Percentiles rank a stretch among this genome's conserved stretches.
phyloP scores from a whole-genome alignment of 352 stramenopile species.

The Halophytophthora batemanensis region DNA sequence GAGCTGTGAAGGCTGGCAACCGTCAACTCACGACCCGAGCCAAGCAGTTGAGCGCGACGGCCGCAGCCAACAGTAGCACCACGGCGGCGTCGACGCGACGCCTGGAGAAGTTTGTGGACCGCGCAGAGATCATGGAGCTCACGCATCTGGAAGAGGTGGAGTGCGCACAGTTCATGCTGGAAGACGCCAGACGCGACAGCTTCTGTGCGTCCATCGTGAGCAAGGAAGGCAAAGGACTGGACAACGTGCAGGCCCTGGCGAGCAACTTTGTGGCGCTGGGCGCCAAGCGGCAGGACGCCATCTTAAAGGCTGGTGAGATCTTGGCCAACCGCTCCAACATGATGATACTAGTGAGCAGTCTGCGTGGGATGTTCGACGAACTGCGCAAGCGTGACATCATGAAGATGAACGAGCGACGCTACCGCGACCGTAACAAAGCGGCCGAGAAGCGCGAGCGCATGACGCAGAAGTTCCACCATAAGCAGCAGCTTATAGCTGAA shows the following conservation, averaged over 20 bases:
- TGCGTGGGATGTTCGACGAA: constrained; percentile 70
- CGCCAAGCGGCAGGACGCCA: constrained; percentile 54
- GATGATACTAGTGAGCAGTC: constrained; percentile 61
- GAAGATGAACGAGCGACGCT: constrained; percentile 72
- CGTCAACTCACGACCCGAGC: constrained; percentile 25
- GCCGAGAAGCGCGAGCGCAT: constrained; percentile 61
- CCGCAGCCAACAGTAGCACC: constrained; percentile 16
- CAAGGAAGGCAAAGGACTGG: constrained; percentile 48
- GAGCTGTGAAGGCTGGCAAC: constrained; percentile 7
- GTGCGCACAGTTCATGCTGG: constrained; percentile 61
- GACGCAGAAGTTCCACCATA: constrained; percentile 59
- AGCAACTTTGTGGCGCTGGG: constrained; percentile 65
- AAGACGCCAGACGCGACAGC: constrained; percentile 56
- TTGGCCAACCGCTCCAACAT: constrained; percentile 80
- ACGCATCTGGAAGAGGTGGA: constrained; percentile 75
- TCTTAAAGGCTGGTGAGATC: constrained; percentile 77
- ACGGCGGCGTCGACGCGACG: constrained; percentile 38
- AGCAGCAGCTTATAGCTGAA: constrained; percentile 59
- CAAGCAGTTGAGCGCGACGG: constrained; percentile 17
- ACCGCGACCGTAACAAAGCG: constrained; percentile 54
- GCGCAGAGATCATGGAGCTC: constrained; percentile 64
- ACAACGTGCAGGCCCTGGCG: constrained; percentile 63
- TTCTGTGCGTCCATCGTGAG: constrained; percentile 62
- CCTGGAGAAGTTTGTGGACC: constrained; percentile 60
- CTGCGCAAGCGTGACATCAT: constrained; percentile 67